phyloP scores from a whole-genome alignment of 2,329 filamentous ascomycete genomes.

The Plectosphaerella plurivora region DNA sequence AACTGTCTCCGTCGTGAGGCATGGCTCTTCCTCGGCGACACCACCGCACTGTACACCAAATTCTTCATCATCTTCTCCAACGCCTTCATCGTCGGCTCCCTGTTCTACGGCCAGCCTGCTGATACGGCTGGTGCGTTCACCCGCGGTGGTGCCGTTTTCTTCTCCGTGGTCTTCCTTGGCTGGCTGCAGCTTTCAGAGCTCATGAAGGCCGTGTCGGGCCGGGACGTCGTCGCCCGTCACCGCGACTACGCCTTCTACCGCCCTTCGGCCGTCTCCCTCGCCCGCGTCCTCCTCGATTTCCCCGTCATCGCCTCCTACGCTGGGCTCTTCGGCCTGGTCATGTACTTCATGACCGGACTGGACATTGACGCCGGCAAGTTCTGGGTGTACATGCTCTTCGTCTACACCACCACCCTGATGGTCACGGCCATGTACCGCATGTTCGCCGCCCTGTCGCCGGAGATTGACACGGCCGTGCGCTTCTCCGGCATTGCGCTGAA shows the following conservation, averaged over 20 bases:
- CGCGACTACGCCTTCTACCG: conserved; percentile 47
- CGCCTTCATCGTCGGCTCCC: conserved; percentile 67
- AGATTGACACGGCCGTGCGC: conserved; percentile 59
- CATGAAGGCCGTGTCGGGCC: conserved; percentile 70
- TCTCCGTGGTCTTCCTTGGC: conserved; percentile 47
- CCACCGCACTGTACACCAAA: conserved; percentile 71
- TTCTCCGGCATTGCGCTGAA: conserved; percentile 50
- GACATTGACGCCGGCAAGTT: conserved; percentile 62
- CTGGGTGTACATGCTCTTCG: conserved; percentile 61
- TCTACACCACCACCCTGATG: conserved; percentile 52
- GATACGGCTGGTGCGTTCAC: conserved; percentile 60
- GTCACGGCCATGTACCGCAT: conserved; percentile 57
- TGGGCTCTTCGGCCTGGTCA: conserved; percentile 62
- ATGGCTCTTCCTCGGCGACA: conserved; percentile 79
- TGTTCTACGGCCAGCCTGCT: conserved; percentile 64
- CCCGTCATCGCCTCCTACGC: conserved; percentile 59
- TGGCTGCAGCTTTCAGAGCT: conserved; percentile 74
- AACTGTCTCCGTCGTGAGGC: conserved; percentile 69
- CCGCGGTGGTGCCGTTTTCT: conserved; percentile 43
- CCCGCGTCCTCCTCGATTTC: conserved; percentile 55
- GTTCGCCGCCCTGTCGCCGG: conserved; percentile 53
- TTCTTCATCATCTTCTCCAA: conserved; percentile 74
- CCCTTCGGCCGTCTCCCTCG: conserved; percentile 51
- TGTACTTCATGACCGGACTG: conserved; percentile 77
- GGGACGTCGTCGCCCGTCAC: conserved; percentile 52